Evolutionary conservation across 1,284 basidiomycete genomes (phyloP), one percentile per base, ranked within the genome.

Genomic region (Erythrobasidium hasegawianum): DNA sequence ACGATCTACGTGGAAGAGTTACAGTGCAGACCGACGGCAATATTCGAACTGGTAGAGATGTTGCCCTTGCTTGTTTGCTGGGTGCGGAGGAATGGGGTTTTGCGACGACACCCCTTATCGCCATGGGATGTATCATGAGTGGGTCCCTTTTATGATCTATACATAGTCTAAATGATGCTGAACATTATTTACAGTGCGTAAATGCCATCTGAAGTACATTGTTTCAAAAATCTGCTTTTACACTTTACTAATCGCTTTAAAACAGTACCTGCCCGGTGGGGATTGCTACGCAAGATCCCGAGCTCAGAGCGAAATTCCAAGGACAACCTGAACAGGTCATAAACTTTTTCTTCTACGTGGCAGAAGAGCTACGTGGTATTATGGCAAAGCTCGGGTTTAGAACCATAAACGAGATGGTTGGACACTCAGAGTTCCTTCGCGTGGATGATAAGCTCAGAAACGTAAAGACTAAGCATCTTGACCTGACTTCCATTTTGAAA

Each of bases 81-180:
- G 93, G 93, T 76, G 93, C 93, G 10, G 93, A 97, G 75, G 93
- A 96, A 78, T 95, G 88, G 87, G 92, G 93, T 29, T 72, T 73
- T 27, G 71, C 70, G 8, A 97, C 93, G 1, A 90, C 92, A 7
- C 90, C 90, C 40, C 39, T 72, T 26, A 95, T 96, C 76, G 92
- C 92, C 13, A 92, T 96, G 90, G 93, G 93, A 57, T 97, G 93
- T 77, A 94, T 96, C 77, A 96, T 96, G 92, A 93, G n/a, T n/a
- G n/a, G n/a, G n/a, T n/a, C n/a, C n/a, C n/a, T n/a, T n/a, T n/a
- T n/a, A n/a, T n/a, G n/a, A n/a, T n/a, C n/a, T n/a, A n/a, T n/a
- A n/a, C n/a, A n/a, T n/a, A n/a, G n/a, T n/a, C n/a, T n/a, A n/a
- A n/a, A n/a, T n/a, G n/a, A n/a, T n/a, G n/a, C n/a, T n/a, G n/a